Evolutionary conservation across 2,329 filamentous ascomycete species (phyloP).

Genomic region (Coniella vitis): DNA sequence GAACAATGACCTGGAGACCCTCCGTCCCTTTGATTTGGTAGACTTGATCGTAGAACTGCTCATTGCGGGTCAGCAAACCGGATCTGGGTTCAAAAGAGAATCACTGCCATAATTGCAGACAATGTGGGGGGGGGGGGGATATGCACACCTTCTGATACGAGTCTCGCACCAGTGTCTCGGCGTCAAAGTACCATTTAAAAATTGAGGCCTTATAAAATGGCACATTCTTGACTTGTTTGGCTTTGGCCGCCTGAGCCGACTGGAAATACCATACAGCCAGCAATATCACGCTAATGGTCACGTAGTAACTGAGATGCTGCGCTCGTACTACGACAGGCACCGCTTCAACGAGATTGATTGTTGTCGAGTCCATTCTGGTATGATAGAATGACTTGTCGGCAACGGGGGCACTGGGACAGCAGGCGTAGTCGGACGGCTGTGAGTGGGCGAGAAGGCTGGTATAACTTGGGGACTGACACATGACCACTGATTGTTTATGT

Average conservation of each 20-base stretch:
- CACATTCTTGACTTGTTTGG: conserved; percentile 26
- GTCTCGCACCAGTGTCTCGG: conserved; percentile 39
- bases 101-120: too few relatives aligned
- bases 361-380: conserved; percentile 18
- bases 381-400: conserved; percentile 20
- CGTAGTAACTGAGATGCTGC: conserved; percentile 34
- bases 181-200: conserved; percentile 44
- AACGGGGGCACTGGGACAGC: conserved; percentile 9
- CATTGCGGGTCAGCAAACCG: too few relatives aligned
- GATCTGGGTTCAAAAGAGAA: too few relatives aligned
- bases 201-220: conserved; percentile 43
- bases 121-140: too few relatives aligned
- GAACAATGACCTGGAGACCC: conserved; percentile 41
- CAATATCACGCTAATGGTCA: conserved; percentile 30
- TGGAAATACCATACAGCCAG: conserved; percentile 34
- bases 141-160: conserved; percentile 40
- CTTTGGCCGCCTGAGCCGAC: conserved; percentile 23
- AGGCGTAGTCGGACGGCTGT: conserved; percentile 5
- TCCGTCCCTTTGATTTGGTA: conserved; percentile 47
- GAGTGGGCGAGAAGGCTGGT: conserved; percentile 12
- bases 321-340: conserved; percentile 23
- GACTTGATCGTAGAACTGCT: conserved; percentile 39
- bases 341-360: conserved; percentile 21
- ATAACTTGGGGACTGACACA: conserved; percentile 9
- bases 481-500: conserved; percentile 4